phyloP scores from a whole-genome alignment of 495 filamentous ascomycete genomes.

The Podospora didyma region DNA sequence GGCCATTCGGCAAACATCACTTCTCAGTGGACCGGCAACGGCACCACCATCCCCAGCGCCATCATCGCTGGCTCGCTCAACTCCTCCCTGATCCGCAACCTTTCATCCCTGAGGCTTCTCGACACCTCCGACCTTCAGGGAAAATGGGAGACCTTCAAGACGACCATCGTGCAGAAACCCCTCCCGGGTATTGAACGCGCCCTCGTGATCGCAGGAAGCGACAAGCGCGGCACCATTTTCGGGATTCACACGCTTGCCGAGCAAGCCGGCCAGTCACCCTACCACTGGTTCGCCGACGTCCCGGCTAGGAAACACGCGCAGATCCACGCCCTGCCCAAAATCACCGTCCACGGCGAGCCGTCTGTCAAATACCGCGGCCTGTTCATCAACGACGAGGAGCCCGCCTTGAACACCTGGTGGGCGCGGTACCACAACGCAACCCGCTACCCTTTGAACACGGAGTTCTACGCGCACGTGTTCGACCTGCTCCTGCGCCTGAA shows the following conservation, averaged over 20 bases:
- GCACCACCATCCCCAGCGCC: too few species aligned
- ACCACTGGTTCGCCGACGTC: constrained; percentile 63
- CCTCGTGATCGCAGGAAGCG: constrained; percentile 57
- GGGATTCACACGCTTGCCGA: constrained; percentile 61
- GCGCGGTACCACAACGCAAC: constrained; percentile 16
- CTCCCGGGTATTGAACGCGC: constrained; percentile 43
- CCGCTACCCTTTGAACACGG: constrained; percentile 43
- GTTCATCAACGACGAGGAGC: constrained; percentile 67
- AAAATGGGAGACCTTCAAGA: constrained; percentile 59
- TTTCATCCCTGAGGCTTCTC: too few species aligned
- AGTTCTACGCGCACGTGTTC: constrained; percentile 60
- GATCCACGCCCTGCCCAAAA: constrained; percentile 47
- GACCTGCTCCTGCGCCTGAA: constrained; percentile 57
- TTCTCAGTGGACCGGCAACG: too few species aligned
- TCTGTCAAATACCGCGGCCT: constrained; percentile 62
- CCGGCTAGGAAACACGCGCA: constrained; percentile 42
- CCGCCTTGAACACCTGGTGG: constrained; percentile 41
- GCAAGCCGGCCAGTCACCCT: constrained; percentile 48
- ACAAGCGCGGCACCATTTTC: constrained; percentile 58
- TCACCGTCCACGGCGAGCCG: constrained; percentile 49
- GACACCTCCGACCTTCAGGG: constrained; percentile 45
- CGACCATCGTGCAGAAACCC: constrained; percentile 46
- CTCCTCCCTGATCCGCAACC: too few species aligned
- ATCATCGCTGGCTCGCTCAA: too few species aligned
- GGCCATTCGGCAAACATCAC: too few species aligned